Evolutionary conservation across 176 grass and related monocot species (phyloP), one percentile per base, ranked within the genome.

Genomic region (Calamus simplicifolius): DNA sequence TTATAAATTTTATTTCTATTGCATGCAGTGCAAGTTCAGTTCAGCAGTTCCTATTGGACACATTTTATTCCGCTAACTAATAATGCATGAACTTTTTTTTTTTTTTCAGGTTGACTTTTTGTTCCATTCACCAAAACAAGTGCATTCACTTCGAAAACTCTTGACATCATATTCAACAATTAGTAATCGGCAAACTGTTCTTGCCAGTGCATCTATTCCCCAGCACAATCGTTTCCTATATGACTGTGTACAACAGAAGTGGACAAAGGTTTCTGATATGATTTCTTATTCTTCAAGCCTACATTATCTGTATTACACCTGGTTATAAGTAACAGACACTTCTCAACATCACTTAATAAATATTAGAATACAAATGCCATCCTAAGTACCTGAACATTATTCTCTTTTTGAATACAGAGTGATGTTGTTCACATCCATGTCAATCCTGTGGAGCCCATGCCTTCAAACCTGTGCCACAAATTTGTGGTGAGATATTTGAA

Each of bases 391-490:
- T 56, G 17, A 25, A 38, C 23, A 31, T 21, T 56, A 3, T 13
- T 56, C 25, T 56, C 3, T 68, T 56, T 56, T 28, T 3, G 23
- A 29, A 43, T 56, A 63, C 81, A 97, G 93, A 74, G 52, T 62
- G 75, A 97, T 76, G 93, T 97, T 62, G 81, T 91, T 67, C 93
- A 97, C 74, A 70, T 97, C 68, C 93, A 97, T 71, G 79, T 82
- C 30, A 86, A 86, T 63, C 79, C 75, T 67, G 76, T 77, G 28
- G 72, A 91, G 30, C 82, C 87, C 17, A 91, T 91, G 82, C 87
- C 87, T 18, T 82, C 72, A n/a, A 79, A 86, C 48, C 64, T 91
- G 26, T 21, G 5, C 53, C 87, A 91, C 58, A 86, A 66, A 62
- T 83, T 70, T 77, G 62, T 80, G 79, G 82, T 86, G 56, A 48